Evolutionary conservation across 2,329 filamentous ascomycete species (phyloP).

Genomic region (Huntiella moniliformis): DNA sequence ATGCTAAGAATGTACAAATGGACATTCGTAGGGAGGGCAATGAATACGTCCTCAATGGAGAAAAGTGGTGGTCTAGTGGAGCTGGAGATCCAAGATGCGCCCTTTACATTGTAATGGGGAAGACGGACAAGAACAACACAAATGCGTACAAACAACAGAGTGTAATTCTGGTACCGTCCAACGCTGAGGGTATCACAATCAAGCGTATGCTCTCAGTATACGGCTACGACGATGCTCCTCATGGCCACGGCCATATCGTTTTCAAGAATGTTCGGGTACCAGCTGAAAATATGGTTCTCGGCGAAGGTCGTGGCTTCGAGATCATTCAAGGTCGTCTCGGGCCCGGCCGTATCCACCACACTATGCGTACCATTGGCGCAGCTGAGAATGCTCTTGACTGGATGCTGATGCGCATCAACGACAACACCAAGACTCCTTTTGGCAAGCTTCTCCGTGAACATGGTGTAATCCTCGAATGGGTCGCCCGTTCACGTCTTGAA

Average conservation of each 20-base stretch:
- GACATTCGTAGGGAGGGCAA: conserved; percentile 67
- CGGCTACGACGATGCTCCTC: conserved; percentile 94
- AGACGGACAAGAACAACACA: conserved; percentile 57
- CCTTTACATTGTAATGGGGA: conserved; percentile 94
- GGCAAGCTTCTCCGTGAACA: conserved; percentile 74
- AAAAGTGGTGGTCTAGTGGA: conserved; percentile 98
- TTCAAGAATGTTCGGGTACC: conserved; percentile 87
- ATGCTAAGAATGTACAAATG: conserved; percentile 84
- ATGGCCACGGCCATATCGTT: conserved; percentile 83
- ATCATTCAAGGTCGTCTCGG: conserved; percentile 95
- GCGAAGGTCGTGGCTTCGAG: conserved; percentile 87
- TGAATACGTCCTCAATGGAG: conserved; percentile 79
- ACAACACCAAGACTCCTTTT: conserved; percentile 77
- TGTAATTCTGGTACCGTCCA: conserved; percentile 70
- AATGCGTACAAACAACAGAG: conserved; percentile 82
- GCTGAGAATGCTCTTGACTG: conserved; percentile 84
- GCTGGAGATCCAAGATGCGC: conserved; percentile 83
- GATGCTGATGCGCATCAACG: conserved; percentile 88
- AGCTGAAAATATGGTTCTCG: conserved; percentile 65
- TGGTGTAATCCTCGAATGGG: conserved; percentile 87
- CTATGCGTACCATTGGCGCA: conserved; percentile 85
- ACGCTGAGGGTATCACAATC: conserved; percentile 71
- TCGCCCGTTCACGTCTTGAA: conserved; percentile 79
- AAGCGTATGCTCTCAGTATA: conserved; percentile 87
- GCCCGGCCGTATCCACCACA: conserved; percentile 91